Evolutionary conservation across 352 stramenopile genomes (phyloP).

Genomic region (Hyaloperonospora brassicae): DNA sequence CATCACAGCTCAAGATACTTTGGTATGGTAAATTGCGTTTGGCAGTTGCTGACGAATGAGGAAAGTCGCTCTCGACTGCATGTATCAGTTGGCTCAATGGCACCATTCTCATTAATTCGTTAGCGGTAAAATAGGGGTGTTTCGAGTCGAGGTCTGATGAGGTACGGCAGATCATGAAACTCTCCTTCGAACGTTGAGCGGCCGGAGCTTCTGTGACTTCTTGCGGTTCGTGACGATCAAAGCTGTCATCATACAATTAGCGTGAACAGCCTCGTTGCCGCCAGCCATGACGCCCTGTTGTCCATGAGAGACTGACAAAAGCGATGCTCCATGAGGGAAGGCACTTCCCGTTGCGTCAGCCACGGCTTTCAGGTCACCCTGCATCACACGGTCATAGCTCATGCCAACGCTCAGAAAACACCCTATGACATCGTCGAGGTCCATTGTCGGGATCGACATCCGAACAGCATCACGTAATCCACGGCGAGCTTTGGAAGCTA

Average conservation of each 20-base stretch:
- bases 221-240: slow-evolving; percentile 78
- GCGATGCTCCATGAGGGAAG: slow-evolving; percentile 47
- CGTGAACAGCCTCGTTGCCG: slow-evolving; percentile 48
- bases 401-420: slow-evolving; percentile 57
- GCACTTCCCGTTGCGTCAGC: slow-evolving; percentile 42
- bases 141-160: neutral
- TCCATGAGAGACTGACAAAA: slow-evolving; percentile 54
- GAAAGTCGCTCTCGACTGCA: neutral
- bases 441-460: slow-evolving; percentile 44
- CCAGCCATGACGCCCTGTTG: slow-evolving; percentile 65
- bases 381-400: slow-evolving; percentile 64
- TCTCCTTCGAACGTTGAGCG: slow-evolving; percentile 44
- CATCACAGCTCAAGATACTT: slow-evolving; percentile 6
- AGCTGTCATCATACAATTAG: slow-evolving; percentile 72
- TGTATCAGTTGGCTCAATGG: neutral
- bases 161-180: slow-evolving; percentile 32
- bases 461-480: slow-evolving; percentile 51
- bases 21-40: slow-evolving; percentile 12
- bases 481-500: slow-evolving; percentile 39
- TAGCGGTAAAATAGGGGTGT: neutral
- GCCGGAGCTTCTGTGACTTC: slow-evolving; percentile 52
- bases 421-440: slow-evolving; percentile 53
- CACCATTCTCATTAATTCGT: slow-evolving; percentile 21
- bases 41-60: neutral
- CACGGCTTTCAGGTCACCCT: slow-evolving; percentile 50